Evolutionary conservation across 2,329 filamentous ascomycete species (phyloP).

Genomic region (Aspergillus brunneoviolaceus): DNA sequence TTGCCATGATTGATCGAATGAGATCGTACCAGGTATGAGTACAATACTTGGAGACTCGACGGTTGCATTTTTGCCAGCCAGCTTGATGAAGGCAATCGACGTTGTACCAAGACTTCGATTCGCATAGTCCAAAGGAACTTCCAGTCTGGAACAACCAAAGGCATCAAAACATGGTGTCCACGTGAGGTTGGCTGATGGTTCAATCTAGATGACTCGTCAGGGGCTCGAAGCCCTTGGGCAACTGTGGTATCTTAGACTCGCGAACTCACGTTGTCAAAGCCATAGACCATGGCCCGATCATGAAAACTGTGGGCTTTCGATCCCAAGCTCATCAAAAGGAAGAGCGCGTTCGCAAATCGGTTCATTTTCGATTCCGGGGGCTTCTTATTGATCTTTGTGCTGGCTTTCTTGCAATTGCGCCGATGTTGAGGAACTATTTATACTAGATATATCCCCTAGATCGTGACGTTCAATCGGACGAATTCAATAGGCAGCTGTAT

Average conservation of each 20-base stretch:
- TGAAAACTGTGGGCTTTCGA: constrained; percentile 1
- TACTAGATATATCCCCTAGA: not conserved
- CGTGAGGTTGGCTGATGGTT: constrained; percentile 16
- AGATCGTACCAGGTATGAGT: constrained; percentile 15
- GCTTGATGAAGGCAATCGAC: constrained; percentile 19
- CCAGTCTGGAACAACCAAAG: constrained; percentile 15
- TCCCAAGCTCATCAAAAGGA: constrained; percentile 6
- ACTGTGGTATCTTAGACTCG: not conserved
- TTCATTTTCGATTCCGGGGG: constrained; percentile 1
- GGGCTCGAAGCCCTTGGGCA: not conserved
- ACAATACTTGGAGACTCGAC: constrained; percentile 18
- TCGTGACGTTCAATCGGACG: not conserved
- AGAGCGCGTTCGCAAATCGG: not conserved
- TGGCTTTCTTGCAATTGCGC: not conserved
- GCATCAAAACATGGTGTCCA: constrained; percentile 18
- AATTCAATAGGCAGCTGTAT: not conserved
- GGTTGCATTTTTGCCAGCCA: constrained; percentile 19
- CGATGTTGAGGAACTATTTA: constrained; percentile 8
- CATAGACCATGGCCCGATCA: constrained; percentile 8
- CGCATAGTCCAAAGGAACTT: constrained; percentile 18
- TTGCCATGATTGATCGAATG: not conserved
- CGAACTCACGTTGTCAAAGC: constrained; percentile 8
- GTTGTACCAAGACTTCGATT: constrained; percentile 15
- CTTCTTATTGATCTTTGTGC: not conserved
- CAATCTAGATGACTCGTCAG: constrained; percentile 15